Conservation (phyloP, 2,329 filamentous ascomycete species). For the Penicillium aurantiogriseum region DNA sequence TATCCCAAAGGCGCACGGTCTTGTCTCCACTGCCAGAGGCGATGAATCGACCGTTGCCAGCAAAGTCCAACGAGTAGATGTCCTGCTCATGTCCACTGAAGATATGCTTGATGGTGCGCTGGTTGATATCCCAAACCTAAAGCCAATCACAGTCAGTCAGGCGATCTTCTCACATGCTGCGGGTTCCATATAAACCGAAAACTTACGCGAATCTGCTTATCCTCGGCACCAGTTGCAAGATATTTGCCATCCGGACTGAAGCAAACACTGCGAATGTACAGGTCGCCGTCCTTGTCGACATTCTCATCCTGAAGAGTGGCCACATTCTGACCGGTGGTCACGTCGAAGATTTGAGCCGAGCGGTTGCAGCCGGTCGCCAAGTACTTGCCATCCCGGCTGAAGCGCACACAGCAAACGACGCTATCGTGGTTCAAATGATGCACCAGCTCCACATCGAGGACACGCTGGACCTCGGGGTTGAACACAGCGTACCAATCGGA, state of each 20-base stretch:
- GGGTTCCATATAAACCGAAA: neutral
- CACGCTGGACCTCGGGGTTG: slow-evolving; percentile 84
- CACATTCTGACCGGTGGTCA: slow-evolving; percentile 79
- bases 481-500: slow-evolving; percentile 96
- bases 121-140: slow-evolving; percentile 91
- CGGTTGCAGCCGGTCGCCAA: slow-evolving; percentile 96
- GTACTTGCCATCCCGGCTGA: slow-evolving; percentile 92
- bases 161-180: neutral
- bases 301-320: slow-evolving; percentile 86
- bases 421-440: slow-evolving; percentile 93
- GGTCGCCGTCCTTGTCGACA: slow-evolving; percentile 81
- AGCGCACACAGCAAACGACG: slow-evolving; percentile 96
- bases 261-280: slow-evolving; percentile 97
- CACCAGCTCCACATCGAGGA: slow-evolving; percentile 88
- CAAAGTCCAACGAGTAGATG: slow-evolving; percentile 95
- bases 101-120: slow-evolving; percentile 79
- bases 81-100: slow-evolving; percentile 98
- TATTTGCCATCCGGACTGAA: slow-evolving; percentile 96
- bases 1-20: slow-evolving; percentile 94
- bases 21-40: slow-evolving; percentile 93
- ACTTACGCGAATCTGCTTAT: slow-evolving; percentile 90
- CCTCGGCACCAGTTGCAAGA: slow-evolving; percentile 92
- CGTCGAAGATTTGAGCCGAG: slow-evolving; percentile 99
- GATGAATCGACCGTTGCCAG: slow-evolving; percentile 87
- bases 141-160: slow-evolving; percentile 12